Conservation (phyloP, 2,329 filamentous ascomycete species). For the Delphinella strobiligena region DNA sequence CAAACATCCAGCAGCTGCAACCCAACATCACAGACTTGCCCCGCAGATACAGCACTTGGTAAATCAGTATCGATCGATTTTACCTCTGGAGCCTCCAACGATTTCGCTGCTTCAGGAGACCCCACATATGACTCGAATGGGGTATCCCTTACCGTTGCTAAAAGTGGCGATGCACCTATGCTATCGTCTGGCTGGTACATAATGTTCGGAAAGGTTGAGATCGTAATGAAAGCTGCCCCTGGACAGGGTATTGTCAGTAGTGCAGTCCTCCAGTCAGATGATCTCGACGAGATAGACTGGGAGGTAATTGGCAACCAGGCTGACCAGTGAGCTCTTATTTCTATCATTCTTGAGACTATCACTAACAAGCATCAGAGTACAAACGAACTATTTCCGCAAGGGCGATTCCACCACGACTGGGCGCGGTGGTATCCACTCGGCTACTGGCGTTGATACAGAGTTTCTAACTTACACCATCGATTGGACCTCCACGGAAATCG, state of each 20-base stretch:
- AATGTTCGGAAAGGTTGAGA: conserved; percentile 91
- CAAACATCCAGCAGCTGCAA: conserved; percentile 48
- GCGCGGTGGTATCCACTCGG: conserved; percentile 67
- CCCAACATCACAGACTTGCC: conserved; percentile 47
- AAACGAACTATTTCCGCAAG: conserved; percentile 96
- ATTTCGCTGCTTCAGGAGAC: conserved; percentile 59
- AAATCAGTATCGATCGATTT: conserved; percentile 79
- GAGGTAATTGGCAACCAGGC: conserved; percentile 81
- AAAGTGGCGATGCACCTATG: conserved; percentile 73
- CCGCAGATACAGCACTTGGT: conserved; percentile 67
- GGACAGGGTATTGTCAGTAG: conserved; percentile 90
- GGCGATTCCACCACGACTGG: conserved; percentile 77
- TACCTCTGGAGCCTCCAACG: conserved; percentile 61
- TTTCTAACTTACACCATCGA: conserved; percentile 86
- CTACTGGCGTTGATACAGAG: conserved; percentile 53
- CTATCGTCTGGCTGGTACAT: conserved; percentile 91
- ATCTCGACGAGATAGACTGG: conserved; percentile 91
- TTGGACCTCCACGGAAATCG: conserved; percentile 75
- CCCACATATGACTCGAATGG: conserved; percentile 68
- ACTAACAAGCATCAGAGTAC: conserved; percentile 39
- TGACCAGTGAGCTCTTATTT: conserved; percentile 34
- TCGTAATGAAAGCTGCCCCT: conserved; percentile 73
- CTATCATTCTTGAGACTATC: not conserved
- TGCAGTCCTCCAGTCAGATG: conserved; percentile 80
- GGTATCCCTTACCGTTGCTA: conserved; percentile 65